Evolutionary conservation across 2,329 filamentous ascomycete species (phyloP).

Genomic region (Scedosporium dehoogii): DNA sequence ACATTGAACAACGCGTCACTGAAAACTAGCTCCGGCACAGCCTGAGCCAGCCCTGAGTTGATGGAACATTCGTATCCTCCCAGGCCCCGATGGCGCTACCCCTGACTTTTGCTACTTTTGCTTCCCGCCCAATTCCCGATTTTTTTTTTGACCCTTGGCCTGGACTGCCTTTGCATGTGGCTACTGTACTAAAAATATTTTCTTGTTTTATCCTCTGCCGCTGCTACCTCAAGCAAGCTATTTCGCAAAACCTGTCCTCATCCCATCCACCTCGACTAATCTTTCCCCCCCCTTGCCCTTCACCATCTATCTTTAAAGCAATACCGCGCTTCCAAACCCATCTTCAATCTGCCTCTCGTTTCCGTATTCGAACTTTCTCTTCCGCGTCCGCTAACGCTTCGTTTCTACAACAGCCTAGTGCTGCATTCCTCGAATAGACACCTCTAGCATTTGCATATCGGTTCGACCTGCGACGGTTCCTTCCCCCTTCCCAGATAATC

Average conservation of each 20-base stretch:
- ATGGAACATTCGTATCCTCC: no score
- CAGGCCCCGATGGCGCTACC: neutral
- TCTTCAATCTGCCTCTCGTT: neutral
- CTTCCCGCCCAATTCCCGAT: neutral
- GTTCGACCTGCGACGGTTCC: neutral
- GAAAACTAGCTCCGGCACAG: neutral
- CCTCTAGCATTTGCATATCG: no score
- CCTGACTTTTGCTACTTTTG: neutral
- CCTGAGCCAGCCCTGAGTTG: no score
- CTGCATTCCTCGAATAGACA: neutral
- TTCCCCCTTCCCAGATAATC: neutral
- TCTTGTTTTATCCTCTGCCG: neutral
- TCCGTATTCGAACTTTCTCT: neutral
- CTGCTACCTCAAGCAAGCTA: neutral
- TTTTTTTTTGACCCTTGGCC: no score
- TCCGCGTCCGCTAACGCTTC: neutral
- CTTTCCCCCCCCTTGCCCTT: neutral
- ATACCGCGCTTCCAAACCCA: neutral
- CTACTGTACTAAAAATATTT: neutral
- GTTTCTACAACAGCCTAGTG: neutral
- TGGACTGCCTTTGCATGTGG: neutral
- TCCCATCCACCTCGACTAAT: neutral
- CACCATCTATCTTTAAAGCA: neutral
- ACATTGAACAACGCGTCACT: neutral
- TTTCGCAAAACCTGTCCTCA: neutral